Conservation (phyloP, 805 yeast species). For the Yarrowia phangngaensis region DNA sequence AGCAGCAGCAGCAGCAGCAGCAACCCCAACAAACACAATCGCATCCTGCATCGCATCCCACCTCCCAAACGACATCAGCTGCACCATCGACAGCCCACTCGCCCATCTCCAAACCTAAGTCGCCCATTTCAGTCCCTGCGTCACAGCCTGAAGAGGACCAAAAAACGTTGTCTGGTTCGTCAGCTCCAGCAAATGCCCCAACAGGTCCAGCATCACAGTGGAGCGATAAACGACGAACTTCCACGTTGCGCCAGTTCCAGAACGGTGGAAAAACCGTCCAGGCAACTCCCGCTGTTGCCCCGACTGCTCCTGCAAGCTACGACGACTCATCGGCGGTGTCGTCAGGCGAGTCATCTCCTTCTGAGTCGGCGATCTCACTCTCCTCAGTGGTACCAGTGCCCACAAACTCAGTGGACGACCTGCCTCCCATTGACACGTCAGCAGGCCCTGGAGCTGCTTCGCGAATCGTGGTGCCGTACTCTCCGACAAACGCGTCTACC, state of each 20-base stretch:
- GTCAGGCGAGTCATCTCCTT: conserved; percentile 11
- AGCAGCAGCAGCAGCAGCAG: conserved; percentile 12
- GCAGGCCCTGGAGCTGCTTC: conserved; percentile 25
- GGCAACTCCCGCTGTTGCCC: conserved; percentile 9
- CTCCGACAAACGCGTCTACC: conserved; percentile 36
- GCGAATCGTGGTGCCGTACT: conserved; percentile 37
- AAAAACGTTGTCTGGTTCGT: background rate
- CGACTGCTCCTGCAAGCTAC: conserved; percentile 21
- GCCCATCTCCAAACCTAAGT: conserved; percentile 21
- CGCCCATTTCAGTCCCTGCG: background rate
- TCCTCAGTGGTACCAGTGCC: conserved; percentile 15
- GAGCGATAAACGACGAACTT: conserved; percentile 25
- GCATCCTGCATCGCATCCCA: conserved; percentile 24
- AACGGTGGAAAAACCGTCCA: conserved; percentile 13
- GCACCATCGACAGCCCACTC: conserved; percentile 25
- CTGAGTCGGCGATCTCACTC: conserved; percentile 15
- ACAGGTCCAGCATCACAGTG: conserved; percentile 27
- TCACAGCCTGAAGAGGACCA: conserved; percentile 9
- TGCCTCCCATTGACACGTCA: conserved; percentile 24
- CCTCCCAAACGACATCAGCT: conserved; percentile 1
- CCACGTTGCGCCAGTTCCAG: conserved; percentile 19
- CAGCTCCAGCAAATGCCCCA: conserved; percentile 23
- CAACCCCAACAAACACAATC: conserved; percentile 24
- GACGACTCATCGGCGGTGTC: conserved; percentile 7
- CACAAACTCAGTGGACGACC: conserved; percentile 23